phyloP scores from a whole-genome alignment of 192 early-diverging fungal genomes.

The Backusella luteola region DNA sequence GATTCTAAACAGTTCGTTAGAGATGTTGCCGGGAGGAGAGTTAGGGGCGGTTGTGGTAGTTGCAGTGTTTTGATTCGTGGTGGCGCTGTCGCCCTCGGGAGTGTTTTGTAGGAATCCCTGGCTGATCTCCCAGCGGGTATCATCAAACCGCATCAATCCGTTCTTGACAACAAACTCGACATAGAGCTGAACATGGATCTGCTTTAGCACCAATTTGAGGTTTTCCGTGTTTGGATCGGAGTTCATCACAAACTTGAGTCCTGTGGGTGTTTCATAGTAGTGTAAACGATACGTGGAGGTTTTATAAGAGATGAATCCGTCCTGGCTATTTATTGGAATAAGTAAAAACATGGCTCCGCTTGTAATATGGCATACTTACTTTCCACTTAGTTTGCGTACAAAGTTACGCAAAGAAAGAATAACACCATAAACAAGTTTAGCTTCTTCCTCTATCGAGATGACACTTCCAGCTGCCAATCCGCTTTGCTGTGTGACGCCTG shows the following conservation, averaged over 20 bases:
- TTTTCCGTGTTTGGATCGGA: slow-evolving; percentile 71
- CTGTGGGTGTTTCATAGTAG: slow-evolving; percentile 86
- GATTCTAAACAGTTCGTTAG: slow-evolving; percentile 51
- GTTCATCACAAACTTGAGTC: slow-evolving; percentile 85
- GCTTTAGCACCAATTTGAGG: slow-evolving; percentile 69
- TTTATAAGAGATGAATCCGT: slow-evolving; percentile 71
- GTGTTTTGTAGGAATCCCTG: slow-evolving; percentile 20
- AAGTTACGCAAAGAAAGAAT: slow-evolving; percentile 88
- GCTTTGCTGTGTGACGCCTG: slow-evolving; percentile 30
- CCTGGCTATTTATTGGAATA: slow-evolving; percentile 36
- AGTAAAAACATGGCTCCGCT: neutral
- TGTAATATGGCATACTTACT: slow-evolving; percentile 16
- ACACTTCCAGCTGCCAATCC: slow-evolving; percentile 44
- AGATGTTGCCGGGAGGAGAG: slow-evolving; percentile 45
- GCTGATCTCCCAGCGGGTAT: slow-evolving; percentile 43
- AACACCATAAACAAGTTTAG: slow-evolving; percentile 96
- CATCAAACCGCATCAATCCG: slow-evolving; percentile 64
- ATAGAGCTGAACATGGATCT: slow-evolving; percentile 86
- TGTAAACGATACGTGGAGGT: slow-evolving; percentile 89
- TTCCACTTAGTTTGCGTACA: slow-evolving; percentile 74
- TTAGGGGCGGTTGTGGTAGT: neutral
- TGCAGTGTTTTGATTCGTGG: neutral
- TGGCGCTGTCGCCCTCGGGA: neutral
- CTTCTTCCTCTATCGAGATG: slow-evolving; percentile 76
- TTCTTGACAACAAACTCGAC: slow-evolving; percentile 95